Evolutionary conservation across 331 rosid species (phyloP).

Genomic region (Malus hybrid): DNA sequence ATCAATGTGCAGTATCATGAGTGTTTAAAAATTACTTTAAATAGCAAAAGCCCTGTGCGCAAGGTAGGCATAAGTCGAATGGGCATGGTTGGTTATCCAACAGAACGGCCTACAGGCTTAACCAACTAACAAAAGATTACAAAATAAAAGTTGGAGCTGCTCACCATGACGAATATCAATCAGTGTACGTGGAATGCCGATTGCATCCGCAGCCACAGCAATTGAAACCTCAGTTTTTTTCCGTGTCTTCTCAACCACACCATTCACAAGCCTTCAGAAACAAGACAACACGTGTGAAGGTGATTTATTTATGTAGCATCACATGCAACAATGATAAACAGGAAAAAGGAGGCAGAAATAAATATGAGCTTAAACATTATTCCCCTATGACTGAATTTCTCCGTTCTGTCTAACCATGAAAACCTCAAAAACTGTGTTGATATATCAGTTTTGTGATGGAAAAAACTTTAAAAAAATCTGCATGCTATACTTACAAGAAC

Average conservation of each 20-base stretch:
- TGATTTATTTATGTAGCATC: not conserved
- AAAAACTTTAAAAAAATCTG: not conserved
- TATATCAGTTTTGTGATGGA: not conserved
- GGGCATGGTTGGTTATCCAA: not conserved
- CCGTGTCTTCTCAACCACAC: conserved; percentile 79
- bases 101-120: not conserved
- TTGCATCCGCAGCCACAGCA: conserved; percentile 67
- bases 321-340: not conserved
- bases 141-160: not conserved
- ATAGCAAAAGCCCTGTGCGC: not conserved
- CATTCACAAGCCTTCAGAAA: conserved; percentile 78
- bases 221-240: conserved; percentile 53
- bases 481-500: not conserved
- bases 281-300: conserved; percentile 1
- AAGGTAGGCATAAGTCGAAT: not conserved
- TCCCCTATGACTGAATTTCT: not conserved
- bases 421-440: not conserved
- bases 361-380: not conserved
- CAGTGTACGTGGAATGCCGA: conserved; percentile 77
- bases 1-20: not conserved
- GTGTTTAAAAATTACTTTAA: not conserved
- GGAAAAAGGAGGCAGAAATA: not conserved
- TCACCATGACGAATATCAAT: conserved; percentile 93
- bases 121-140: not conserved
- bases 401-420: not conserved